phyloP scores from a whole-genome alignment of 1,284 basidiomycete genomes.

The Jaminaea rosea region DNA sequence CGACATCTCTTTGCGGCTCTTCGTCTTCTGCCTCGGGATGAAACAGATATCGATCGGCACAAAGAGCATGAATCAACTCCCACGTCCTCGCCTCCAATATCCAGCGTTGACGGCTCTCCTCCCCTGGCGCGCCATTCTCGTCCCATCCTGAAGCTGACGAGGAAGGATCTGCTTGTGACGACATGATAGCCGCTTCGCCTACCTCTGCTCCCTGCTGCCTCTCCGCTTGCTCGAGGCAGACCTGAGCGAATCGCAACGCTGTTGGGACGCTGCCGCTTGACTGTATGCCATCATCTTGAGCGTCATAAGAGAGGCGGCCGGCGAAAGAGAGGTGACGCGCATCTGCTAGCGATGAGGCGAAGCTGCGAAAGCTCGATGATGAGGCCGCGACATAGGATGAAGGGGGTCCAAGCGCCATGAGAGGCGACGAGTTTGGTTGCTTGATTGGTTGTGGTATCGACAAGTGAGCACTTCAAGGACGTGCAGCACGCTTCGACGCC shows the following conservation, averaged over 20 bases:
- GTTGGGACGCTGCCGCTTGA: not conserved
- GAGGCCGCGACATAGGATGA: no score
- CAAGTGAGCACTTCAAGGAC: no score
- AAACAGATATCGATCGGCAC: slow-evolving; percentile 5
- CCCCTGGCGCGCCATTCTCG: not conserved
- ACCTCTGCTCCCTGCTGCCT: not conserved
- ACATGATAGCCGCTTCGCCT: not conserved
- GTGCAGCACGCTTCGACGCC: no score
- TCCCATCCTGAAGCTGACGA: no score
- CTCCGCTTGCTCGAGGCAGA: slow-evolving; percentile 1
- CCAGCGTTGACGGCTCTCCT: slow-evolving; percentile 1
- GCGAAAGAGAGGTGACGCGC: not conserved
- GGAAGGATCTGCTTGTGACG: not conserved
- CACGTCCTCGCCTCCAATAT: slow-evolving; percentile 10
- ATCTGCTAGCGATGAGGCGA: not conserved
- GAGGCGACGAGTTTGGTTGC: no score
- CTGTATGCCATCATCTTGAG: no score
- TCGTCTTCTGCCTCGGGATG: not conserved
- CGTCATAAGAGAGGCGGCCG: not conserved
- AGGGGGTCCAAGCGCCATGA: no score
- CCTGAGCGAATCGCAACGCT: not conserved
- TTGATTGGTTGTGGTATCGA: no score
- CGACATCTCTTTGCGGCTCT: not conserved
- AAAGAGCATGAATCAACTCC: slow-evolving; percentile 5
- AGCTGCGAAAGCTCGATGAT: not conserved